Evolutionary conservation across 805 yeast genomes (phyloP).

Genomic region (Schwanniomyces occidentalis): DNA sequence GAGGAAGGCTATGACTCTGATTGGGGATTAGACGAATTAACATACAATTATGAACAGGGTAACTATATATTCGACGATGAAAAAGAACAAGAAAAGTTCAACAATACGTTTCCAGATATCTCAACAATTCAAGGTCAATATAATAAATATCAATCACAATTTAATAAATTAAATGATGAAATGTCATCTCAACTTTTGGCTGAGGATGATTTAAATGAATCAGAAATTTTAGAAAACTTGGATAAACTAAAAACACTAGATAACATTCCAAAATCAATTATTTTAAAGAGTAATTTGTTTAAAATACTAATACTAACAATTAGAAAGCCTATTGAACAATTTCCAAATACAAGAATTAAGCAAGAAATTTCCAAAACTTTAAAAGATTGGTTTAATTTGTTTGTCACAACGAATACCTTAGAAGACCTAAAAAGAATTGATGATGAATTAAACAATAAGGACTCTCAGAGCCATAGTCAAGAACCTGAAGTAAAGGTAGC

Average conservation of each 20-base stretch:
- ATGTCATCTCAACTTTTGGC: conserved; percentile 8
- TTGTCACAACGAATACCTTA: conserved; percentile 15
- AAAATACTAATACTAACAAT: conserved; percentile 30
- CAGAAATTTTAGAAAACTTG: conserved; percentile 16
- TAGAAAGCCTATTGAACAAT: conserved; percentile 27
- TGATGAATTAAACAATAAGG: conserved; percentile 8
- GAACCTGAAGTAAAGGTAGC: conserved; percentile 3
- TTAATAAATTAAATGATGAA: conserved; percentile 15
- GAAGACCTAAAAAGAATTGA: conserved; percentile 11
- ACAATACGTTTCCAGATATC: conserved; percentile 24
- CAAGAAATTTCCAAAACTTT: conserved; percentile 21
- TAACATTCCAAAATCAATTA: conserved; percentile 29
- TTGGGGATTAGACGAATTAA: conserved; percentile 46
- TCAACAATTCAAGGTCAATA: conserved; percentile 19
- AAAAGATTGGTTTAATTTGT: conserved; percentile 16
- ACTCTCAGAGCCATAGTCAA: conserved; percentile 5
- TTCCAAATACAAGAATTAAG: conserved; percentile 17
- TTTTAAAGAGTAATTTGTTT: conserved; percentile 30
- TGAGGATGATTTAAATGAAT: conserved; percentile 15
- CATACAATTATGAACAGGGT: conserved; percentile 23
- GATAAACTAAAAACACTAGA: conserved; percentile 15
- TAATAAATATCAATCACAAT: conserved; percentile 13
- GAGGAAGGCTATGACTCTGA: conserved; percentile 33
- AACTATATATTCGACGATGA: conserved; percentile 37
- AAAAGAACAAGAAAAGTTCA: conserved; percentile 28